Base-by-base conservation (phyloP, 139 green algal species). In the Chlamydomonas eustigma region DNA sequence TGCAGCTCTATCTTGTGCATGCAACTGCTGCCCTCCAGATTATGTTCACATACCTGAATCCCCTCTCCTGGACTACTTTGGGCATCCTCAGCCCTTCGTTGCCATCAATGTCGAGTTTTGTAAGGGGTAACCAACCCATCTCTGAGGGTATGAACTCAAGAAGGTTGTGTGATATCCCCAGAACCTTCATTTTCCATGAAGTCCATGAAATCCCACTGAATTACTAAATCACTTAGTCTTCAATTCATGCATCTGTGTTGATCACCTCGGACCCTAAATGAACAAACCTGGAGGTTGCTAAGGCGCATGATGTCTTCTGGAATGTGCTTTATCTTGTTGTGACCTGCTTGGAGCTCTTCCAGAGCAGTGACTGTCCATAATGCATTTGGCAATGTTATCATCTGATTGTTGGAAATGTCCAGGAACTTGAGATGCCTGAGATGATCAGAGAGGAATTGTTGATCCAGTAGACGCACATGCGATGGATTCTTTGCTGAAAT, bases 71-170 rank as follows among this genome's bases (percentile, higher is more conserved):
- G 33, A 86, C 81, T n/a, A 50, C 50, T 1, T 35, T 3, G 18
- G 81, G 81, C 28, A 86, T 51, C 3, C 74, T 18, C 64, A 86
- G 77, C 1, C 32, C 24, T 2, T 74, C 36, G 69, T 86, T 86
- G 52, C 74, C 77, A 1, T 37, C 44, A 22, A 81, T 28, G 32
- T 74, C 8, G 36, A 83, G 70, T 25, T 63, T 18, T 3, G 37
- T 52, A 30, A 86, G 81, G 30, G 81, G 73, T 74, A 86, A 70
- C 81, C 81, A 86, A 12, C 81, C 81, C 25, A 86, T 70, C 38
- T 81, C 81, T 2, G 81, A 32, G 3, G 77, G 69, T 50, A 83
- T 32, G 63, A 50, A 35, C 0, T 8, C 28, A 5, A 83, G 36
- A 36, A 74, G 25, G 50, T 82, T 82, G 30, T 76, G 4, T 1